Evolutionary conservation across 164 flowering plant genomes (phyloP), one percentile per base, ranked within the genome.

Genomic region (Tetracentron sinense): DNA sequence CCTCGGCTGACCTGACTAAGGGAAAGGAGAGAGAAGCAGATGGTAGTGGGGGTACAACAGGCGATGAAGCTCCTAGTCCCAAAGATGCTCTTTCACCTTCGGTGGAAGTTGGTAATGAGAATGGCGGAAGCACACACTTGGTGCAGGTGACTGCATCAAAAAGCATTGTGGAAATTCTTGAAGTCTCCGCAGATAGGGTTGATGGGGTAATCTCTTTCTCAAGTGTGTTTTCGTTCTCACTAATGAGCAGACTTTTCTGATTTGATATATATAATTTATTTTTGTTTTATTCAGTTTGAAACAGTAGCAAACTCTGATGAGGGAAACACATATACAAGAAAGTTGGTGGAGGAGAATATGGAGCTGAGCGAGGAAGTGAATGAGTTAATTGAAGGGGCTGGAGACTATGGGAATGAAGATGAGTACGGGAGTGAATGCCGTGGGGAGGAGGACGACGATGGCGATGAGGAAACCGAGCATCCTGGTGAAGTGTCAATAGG

Each of bases 401-500:
- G 16, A 7, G 58, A 46, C 27, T 61, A 66, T 60, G 75, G 20
- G 17, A 70, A 71, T 25, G 85, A 75, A 51, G 82, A 80, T 22
- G 81, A 64, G 48, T 75, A 63, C 25, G 82, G 69, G 15, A 80
- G 80, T 58, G 68, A 76, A 58, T 56, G 65, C 28, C 56, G 62
- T 38, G 57, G n/a, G n/a, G n/a, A 67, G 16, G 79, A 75, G 17
- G 72, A 67, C 7, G 75, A 75, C n/a, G 76, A 67, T 1, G 79
- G 71, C 11, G 75, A 69, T 14, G 78, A 72, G 0, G 83, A 77
- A 4, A 27, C 56, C 0, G 81, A 72, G 27, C 78, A 76, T 55
- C 83, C 83, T 8, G 88, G 81, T 54, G 83, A 82, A 65, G 80
- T 30, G 8, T 93, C 98, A 1, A 60, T 89, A 16, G 75, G 86